Evolutionary conservation across 164 flowering plant species (phyloP).

Genomic region (Hamamelis virginiana): DNA sequence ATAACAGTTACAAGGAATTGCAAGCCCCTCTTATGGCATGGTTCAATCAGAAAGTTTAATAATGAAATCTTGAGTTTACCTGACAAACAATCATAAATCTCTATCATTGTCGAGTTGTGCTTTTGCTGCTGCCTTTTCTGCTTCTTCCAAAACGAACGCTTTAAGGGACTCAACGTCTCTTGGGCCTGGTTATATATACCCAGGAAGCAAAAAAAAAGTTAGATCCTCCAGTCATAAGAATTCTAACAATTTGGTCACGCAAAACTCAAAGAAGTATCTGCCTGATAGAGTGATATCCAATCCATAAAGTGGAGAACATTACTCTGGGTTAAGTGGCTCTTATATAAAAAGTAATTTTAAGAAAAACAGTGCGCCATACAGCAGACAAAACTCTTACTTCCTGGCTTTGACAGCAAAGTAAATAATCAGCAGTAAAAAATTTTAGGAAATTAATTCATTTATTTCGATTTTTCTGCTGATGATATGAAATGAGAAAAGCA

Average conservation of each 20-base stretch:
- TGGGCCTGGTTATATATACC: conserved; percentile 40
- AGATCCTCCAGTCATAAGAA: conserved; percentile 2
- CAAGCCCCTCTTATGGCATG: background rate
- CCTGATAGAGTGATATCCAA: too few species aligned
- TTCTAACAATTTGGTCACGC: background rate
- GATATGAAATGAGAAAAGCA: too few species aligned
- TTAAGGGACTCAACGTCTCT: conserved; percentile 78
- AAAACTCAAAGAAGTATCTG: background rate
- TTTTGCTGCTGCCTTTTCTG: conserved; percentile 75
- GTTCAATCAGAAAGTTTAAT: too few species aligned
- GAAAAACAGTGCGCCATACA: background rate
- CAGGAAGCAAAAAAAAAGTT: conserved; percentile 4
- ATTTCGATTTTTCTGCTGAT: too few species aligned
- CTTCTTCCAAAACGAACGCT: conserved; percentile 73
- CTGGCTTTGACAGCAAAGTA: too few species aligned
- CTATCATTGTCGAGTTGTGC: conserved; percentile 49
- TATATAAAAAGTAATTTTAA: too few species aligned
- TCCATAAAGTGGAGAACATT: background rate
- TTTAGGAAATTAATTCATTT: too few species aligned
- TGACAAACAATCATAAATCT: conserved; percentile 43
- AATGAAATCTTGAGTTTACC: conserved; percentile 11
- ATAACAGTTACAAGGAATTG: background rate
- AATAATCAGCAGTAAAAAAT: too few species aligned
- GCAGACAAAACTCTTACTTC: too few species aligned
- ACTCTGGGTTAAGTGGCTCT: background rate